Percentiles rank a stretch among this genome's conserved stretches.
phyloP scores from a whole-genome alignment of 768 basidiomycete genomes.

The Tubosaeta brunneosetosa region DNA sequence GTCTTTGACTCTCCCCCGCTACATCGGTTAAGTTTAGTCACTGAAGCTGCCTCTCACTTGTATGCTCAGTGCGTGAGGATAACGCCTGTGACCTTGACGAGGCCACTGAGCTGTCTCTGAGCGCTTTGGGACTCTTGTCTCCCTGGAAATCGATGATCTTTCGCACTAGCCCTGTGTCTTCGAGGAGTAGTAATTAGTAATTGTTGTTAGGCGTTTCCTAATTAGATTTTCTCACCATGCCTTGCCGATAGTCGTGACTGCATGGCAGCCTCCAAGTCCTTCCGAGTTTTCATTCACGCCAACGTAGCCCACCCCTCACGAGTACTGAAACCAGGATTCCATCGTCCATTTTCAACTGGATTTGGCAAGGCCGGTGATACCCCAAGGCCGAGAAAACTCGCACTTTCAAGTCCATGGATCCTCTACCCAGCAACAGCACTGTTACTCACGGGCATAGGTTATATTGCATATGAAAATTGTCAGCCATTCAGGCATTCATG shows the following conservation, averaged over 20 bases:
- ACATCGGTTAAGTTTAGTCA: too few species aligned
- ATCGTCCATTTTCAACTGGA: conserved; percentile 11
- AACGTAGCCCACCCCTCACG: conserved; percentile 4
- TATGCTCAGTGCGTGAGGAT: too few species aligned
- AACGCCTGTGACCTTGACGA: too few species aligned
- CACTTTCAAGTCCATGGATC: conserved; percentile 17
- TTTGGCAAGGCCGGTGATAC: not conserved
- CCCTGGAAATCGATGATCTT: too few species aligned
- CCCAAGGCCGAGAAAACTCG: conserved; percentile 3
- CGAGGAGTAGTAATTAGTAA: too few species aligned
- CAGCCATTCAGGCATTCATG: conserved; percentile 72
- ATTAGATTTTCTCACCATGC: conserved; percentile 11
- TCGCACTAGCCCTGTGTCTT: too few species aligned
- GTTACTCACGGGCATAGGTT: conserved; percentile 29
- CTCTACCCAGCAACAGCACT: conserved; percentile 23
- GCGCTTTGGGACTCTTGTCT: too few species aligned
- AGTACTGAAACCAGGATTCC: conserved; percentile 1
- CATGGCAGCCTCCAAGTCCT: conserved; percentile 9
- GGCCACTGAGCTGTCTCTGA: too few species aligned
- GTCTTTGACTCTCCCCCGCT: too few species aligned
- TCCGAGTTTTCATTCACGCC: conserved; percentile 5
- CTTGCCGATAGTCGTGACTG: conserved; percentile 8
- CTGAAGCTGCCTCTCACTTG: too few species aligned
- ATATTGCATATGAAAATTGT: conserved; percentile 58
- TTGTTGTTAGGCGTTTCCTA: not conserved